Conservation (phyloP, 1,139 yeast genomes). For the Casaregolazyma suthepensis region DNA sequence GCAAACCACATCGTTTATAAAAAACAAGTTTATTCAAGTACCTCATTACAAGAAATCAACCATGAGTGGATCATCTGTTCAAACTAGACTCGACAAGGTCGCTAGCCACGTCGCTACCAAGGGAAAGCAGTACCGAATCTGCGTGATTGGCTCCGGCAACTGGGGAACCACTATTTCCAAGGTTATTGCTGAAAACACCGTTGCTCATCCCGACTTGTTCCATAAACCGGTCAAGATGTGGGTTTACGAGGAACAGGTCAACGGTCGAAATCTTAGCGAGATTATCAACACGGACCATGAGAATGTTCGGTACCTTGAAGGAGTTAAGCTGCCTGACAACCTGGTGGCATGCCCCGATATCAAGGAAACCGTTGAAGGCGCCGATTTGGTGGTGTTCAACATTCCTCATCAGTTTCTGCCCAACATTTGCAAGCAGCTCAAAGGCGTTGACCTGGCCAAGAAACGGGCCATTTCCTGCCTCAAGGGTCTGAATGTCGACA, state of each 20-base stretch:
- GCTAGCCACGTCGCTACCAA: conserved; percentile 7
- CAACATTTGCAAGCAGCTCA: conserved; percentile 63
- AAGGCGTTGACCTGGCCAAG: conserved; percentile 61
- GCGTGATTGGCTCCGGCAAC: conserved; percentile 41
- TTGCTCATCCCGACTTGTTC: conserved; percentile 62
- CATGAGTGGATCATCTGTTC: conserved; percentile 2
- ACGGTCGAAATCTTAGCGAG: conserved; percentile 69
- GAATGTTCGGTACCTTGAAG: conserved; percentile 75
- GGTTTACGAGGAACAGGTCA: conserved; percentile 75
- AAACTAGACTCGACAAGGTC: conserved; percentile 4
- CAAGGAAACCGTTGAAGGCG: conserved; percentile 61
- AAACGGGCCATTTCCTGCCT: conserved; percentile 88
- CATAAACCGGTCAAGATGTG: conserved; percentile 76
- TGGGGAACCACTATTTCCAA: conserved; percentile 95
- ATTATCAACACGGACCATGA: conserved; percentile 83
- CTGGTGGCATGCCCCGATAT: conserved; percentile 80
- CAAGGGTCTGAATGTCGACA: conserved; percentile 82
- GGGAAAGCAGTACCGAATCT: conserved; percentile 16
- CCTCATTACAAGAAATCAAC: not conserved
- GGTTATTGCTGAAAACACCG: conserved; percentile 80
- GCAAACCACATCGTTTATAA: not conserved
- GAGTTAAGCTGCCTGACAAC: conserved; percentile 70
- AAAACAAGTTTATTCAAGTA: not conserved
- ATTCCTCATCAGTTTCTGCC: conserved; percentile 91
- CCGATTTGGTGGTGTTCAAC: conserved; percentile 83